phyloP scores from a whole-genome alignment of 805 yeast genomes.

The Starmerella vitae region DNA sequence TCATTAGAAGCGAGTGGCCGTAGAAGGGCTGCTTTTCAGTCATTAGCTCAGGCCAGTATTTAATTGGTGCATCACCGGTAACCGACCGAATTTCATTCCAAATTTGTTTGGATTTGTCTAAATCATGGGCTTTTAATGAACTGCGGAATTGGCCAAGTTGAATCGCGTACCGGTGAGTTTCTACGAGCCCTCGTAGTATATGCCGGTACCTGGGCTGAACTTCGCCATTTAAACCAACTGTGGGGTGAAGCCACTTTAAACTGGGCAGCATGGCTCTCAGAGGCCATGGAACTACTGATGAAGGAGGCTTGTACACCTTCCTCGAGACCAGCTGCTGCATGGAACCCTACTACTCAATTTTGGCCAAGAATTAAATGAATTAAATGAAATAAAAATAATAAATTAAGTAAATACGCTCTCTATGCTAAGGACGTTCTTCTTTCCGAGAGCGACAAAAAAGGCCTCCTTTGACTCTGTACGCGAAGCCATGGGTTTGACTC shows the following conservation, averaged over 20 bases:
- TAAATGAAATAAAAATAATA: too few relatives aligned
- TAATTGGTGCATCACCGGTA: neutral
- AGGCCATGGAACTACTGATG: neutral
- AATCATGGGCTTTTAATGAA: neutral
- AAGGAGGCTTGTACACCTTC: neutral
- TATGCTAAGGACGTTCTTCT: conserved; percentile 17
- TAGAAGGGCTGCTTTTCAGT: neutral
- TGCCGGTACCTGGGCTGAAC: conserved; percentile 2
- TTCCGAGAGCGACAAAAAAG: conserved; percentile 58
- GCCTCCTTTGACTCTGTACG: conserved; percentile 69
- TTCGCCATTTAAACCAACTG: conserved; percentile 1
- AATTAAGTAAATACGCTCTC: conserved; percentile 4
- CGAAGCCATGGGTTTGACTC: conserved; percentile 72
- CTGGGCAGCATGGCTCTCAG: neutral
- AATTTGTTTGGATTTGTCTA: neutral
- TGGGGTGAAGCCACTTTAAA: conserved; percentile 10
- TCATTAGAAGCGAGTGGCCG: conserved; percentile 7
- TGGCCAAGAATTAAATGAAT: too few relatives aligned
- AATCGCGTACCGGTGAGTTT: neutral
- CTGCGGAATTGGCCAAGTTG: conserved; percentile 1
- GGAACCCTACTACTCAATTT: too few relatives aligned
- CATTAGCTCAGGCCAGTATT: neutral
- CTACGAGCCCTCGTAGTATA: conserved; percentile 2
- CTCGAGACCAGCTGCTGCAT: neutral
- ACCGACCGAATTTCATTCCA: neutral